Evolutionary conservation across 78 protist species (phyloP), one percentile per base, ranked within the genome.

Genomic region (Dictyostelium intermedium): DNA sequence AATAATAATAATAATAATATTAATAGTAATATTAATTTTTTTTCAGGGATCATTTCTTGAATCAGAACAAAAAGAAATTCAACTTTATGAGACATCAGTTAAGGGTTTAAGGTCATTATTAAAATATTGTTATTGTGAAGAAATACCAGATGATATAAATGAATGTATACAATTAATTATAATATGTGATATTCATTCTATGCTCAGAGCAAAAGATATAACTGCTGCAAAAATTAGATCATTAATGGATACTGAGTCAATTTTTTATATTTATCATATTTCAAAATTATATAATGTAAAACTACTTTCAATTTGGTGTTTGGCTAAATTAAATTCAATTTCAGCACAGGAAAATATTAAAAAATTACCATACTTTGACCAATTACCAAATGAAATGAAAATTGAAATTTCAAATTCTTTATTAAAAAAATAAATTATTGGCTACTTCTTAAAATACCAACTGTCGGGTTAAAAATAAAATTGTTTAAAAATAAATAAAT

Each of bases 261-360:
- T 89, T 13, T 47, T 73, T n/a, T 47, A 43, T 83, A 78, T 89
- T 61, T 89, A 63, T 70, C 72, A 89, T 32, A 11, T 89, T n/a
- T 35, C 84, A 0, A 8, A 27, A 25, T 8, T 79, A 32, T 63
- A 37, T 27, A 66, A 80, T 45, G 78, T 89, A 18, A 80, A 43
- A 45, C 10, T 61, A 16, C 81, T 78, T 8, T 47, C 37, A 13
- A 20, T 61, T 11, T 80, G 79, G 81, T 89, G 94, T 69, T 70
- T 66, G 23, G 13, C 94, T 18, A 80, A 66, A 79, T 45, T 79
- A 27, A 47, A n/a, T 13, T 25, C 32, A 25, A 45, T 47, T 79
- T 20, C 27, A 20, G 20, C 66, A 56, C 18, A 50, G 5, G 74
- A 66, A 25, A 63, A 63, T 25, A 11, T 66, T 1, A 66, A 30